Evolutionary conservation across 169 alveolate species (phyloP).

Genomic region (Cryptosporidium parvum): DNA sequence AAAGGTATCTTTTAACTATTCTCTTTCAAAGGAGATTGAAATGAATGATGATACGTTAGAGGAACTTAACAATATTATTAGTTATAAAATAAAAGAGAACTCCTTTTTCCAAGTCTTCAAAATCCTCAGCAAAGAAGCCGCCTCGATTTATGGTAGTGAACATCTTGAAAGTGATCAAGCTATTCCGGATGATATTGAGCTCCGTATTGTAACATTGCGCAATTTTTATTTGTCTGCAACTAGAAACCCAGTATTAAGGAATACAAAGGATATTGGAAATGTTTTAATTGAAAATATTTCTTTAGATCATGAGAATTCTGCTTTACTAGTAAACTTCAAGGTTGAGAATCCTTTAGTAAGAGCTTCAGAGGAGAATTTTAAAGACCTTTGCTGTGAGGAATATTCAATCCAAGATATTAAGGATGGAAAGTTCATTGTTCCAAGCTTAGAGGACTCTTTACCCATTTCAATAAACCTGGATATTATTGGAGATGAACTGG

Average conservation of each 20-base stretch:
- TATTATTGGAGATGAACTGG: slow-evolving; percentile 73
- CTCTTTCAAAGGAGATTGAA: slow-evolving; percentile 15
- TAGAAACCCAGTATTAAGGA: slow-evolving; percentile 33
- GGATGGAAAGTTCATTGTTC: slow-evolving; percentile 21
- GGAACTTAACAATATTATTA: slow-evolving; percentile 34
- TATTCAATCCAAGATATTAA: slow-evolving; percentile 40
- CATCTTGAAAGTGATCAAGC: slow-evolving; percentile 34
- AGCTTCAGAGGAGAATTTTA: not conserved
- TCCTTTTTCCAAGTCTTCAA: slow-evolving; percentile 28
- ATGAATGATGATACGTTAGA: slow-evolving; percentile 23
- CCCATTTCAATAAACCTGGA: slow-evolving; percentile 43
- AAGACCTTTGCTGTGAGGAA: slow-evolving; percentile 20
- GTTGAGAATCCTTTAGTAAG: slow-evolving; percentile 33
- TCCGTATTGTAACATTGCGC: slow-evolving; percentile 30
- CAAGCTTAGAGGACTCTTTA: slow-evolving; percentile 30
- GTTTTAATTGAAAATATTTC: not conserved
- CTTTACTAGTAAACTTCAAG: not conserved
- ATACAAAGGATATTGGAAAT: slow-evolving; percentile 32
- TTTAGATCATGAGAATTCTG: not conserved
- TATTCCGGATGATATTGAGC: slow-evolving; percentile 9
- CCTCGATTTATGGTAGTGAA: slow-evolving; percentile 12
- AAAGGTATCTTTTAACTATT: slow-evolving; percentile 14
- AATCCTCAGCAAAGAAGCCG: slow-evolving; percentile 50
- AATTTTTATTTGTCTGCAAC: slow-evolving; percentile 50
- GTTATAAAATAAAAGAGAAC: slow-evolving; percentile 51